phyloP scores from a whole-genome alignment of 495 filamentous ascomycete genomes.

The Rusavskia elegans region DNA sequence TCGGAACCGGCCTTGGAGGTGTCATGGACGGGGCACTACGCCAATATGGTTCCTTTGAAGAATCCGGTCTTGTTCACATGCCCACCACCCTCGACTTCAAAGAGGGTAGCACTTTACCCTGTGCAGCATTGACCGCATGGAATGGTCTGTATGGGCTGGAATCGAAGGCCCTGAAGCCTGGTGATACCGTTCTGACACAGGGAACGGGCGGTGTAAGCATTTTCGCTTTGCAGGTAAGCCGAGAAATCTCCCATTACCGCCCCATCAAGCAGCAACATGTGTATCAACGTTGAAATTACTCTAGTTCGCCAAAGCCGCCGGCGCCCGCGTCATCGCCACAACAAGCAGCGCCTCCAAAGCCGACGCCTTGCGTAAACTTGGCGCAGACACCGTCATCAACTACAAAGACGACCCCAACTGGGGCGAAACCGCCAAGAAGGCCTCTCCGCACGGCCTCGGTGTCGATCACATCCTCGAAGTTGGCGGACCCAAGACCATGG shows the following conservation, averaged over 20 bases:
- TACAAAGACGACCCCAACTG: slow-evolving; percentile 56
- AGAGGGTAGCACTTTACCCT: slow-evolving; percentile 53
- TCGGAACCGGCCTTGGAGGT: slow-evolving; percentile 50
- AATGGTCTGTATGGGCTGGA: slow-evolving; percentile 61
- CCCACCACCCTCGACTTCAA: slow-evolving; percentile 44
- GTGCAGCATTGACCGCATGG: slow-evolving; percentile 68
- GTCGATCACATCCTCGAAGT: slow-evolving; percentile 61
- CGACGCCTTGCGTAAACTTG: slow-evolving; percentile 49
- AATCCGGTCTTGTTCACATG: slow-evolving; percentile 50
- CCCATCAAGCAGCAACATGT: neutral
- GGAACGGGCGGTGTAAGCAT: slow-evolving; percentile 73
- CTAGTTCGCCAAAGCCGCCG: slow-evolving; percentile 70
- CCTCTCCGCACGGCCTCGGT: slow-evolving; percentile 43
- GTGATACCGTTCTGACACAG: slow-evolving; percentile 58
- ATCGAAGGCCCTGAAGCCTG: slow-evolving; percentile 41
- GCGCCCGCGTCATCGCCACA: slow-evolving; percentile 66
- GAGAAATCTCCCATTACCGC: neutral
- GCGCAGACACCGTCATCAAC: slow-evolving; percentile 66
- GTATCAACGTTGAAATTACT: neutral
- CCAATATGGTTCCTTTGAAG: slow-evolving; percentile 54
- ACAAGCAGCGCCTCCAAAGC: slow-evolving; percentile 55
- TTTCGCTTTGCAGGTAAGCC: slow-evolving; percentile 52
- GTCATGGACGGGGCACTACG: slow-evolving; percentile 53
- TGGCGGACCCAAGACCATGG: slow-evolving; percentile 45
- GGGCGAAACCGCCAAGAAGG: slow-evolving; percentile 55